phyloP scores from a whole-genome alignment of 2,329 filamentous ascomycete genomes.

The Arthrocladium fulminans region DNA sequence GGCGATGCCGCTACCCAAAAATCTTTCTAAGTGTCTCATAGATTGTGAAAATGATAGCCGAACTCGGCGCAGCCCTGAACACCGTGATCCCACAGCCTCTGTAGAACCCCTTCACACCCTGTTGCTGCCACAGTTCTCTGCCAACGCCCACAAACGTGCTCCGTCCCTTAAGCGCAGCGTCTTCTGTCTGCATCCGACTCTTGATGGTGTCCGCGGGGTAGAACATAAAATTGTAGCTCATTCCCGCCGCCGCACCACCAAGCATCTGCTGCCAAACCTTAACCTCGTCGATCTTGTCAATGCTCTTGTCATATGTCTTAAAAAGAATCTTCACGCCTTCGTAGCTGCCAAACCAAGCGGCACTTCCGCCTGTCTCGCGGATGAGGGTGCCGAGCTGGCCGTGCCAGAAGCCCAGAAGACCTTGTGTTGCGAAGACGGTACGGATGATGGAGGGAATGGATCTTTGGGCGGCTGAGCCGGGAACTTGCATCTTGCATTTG shows the following conservation, averaged over 20 bases:
- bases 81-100: conserved; percentile 93
- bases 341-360: conserved; percentile 91
- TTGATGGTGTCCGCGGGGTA: conserved; percentile 98
- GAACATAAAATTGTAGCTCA: conserved; percentile 94
- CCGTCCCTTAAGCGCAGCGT: conserved; percentile 30
- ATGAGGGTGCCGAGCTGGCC: conserved; percentile 90
- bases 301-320: conserved; percentile 45
- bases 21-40: conserved; percentile 75
- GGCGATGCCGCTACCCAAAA: conserved; percentile 35
- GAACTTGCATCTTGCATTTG: conserved; percentile 97
- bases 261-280: conserved; percentile 80
- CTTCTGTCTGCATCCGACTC: conserved; percentile 87
- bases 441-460: conserved; percentile 53
- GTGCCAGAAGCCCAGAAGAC: conserved; percentile 82
- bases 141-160: conserved; percentile 29
- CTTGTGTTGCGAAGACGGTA: conserved; percentile 73
- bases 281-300: conserved; percentile 33
- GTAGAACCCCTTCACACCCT: conserved; percentile 78
- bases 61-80: conserved; percentile 77
- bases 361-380: conserved; percentile 83
- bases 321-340: conserved; percentile 69
- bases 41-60: conserved; percentile 95
- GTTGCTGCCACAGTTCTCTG: conserved; percentile 65
- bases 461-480: conserved; percentile 29
- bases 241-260: conserved; percentile 78